These are phyloP conservation scores for Eurotiales sp. DNA, from an alignment of 2,329 filamentous ascomycete species.

Conservation along the genomic window DNA sequence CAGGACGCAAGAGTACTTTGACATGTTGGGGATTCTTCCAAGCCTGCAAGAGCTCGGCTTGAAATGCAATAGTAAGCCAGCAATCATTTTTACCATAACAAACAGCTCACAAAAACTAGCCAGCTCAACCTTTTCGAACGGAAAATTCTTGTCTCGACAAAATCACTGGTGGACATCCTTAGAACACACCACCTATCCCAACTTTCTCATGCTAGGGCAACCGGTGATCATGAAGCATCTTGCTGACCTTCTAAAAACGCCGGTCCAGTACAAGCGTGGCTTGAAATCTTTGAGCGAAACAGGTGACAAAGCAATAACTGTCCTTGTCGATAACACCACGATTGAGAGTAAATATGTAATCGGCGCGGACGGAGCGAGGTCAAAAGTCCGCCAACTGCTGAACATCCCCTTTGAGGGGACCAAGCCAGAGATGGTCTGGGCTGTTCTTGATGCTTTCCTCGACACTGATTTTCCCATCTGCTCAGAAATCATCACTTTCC, in stretches of 20 bases:
- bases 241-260: not conserved
- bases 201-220: constrained; percentile 14
- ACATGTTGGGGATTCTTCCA: constrained; percentile 8
- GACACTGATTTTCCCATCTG: constrained; percentile 10
- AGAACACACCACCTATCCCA: constrained; percentile 4
- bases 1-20: constrained; percentile 8
- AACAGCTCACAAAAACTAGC: not conserved
- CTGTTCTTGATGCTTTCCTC: constrained; percentile 10
- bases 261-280: constrained; percentile 1
- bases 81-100: not conserved
- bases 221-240: constrained; percentile 8
- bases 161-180: constrained; percentile 11
- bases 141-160: constrained; percentile 8
- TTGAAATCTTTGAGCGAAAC: constrained; percentile 5
- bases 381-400: not conserved
- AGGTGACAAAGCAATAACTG: constrained; percentile 2
- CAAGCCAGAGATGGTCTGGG: constrained; percentile 11
- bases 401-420: constrained; percentile 11
- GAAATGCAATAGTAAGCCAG: constrained; percentile 11
- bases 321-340: not conserved
- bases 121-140: constrained; percentile 8
- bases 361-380: constrained; percentile 8
- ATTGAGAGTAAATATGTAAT: constrained; percentile 8
- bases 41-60: constrained; percentile 6
- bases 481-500: constrained; percentile 10